These are phyloP conservation scores for Heterobasidion occidentale DNA, from an alignment of 1,284 basidiomycete genomes.

Conservation along the genomic window DNA sequence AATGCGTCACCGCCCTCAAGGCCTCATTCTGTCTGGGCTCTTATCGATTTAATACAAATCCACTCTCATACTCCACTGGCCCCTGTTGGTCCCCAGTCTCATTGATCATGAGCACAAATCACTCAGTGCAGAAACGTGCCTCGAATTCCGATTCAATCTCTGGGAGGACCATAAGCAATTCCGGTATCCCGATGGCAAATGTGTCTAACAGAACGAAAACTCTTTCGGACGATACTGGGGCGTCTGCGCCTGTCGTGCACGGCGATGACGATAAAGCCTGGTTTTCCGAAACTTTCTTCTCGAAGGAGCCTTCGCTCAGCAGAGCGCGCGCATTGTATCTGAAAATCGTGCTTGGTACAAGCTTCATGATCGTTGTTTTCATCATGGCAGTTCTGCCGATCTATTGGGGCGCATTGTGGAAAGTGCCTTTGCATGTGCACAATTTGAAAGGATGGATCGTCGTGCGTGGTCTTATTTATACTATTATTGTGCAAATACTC, in stretches of 20 bases:
- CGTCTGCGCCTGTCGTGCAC: neutral
- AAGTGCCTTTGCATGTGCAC: constrained; percentile 19
- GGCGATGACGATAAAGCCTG: neutral
- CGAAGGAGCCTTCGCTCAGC: constrained; percentile 23
- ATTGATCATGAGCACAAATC: too few species aligned
- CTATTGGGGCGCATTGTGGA: constrained; percentile 31
- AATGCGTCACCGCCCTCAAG: neutral
- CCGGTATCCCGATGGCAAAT: neutral
- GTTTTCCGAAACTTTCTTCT: constrained; percentile 27
- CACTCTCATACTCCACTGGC: neutral
- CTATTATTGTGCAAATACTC: neutral
- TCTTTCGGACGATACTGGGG: neutral
- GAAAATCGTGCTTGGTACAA: constrained; percentile 18
- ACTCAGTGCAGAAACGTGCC: too few species aligned
- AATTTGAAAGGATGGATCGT: constrained; percentile 31
- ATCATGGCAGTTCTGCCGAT: constrained; percentile 26
- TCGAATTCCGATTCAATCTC: neutral
- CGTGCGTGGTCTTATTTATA: constrained; percentile 17
- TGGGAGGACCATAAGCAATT: neutral
- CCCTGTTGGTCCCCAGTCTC: too few species aligned
- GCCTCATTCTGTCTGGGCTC: neutral
- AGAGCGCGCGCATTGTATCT: constrained; percentile 23
- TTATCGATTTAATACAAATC: neutral
- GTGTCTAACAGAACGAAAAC: neutral
- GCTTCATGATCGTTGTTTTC: constrained; percentile 19